phyloP scores from a whole-genome alignment of 2,329 filamentous ascomycete species.

The Thermothelomyces thermophilus region DNA sequence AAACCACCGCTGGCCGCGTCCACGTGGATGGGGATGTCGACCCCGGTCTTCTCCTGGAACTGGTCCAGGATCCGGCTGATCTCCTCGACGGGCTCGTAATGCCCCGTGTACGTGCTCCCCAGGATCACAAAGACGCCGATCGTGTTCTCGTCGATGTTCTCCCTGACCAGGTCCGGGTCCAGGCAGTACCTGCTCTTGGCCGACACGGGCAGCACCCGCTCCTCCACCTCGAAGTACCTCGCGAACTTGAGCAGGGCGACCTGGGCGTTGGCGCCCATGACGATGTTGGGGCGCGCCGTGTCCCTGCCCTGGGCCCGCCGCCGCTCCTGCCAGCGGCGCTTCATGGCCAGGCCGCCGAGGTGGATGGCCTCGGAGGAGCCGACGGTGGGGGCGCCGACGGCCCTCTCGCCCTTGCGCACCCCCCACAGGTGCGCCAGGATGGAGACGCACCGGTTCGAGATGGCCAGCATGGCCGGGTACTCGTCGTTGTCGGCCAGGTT shows the following conservation, averaged over 20 bases:
- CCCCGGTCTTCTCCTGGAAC: slow-evolving; percentile 53
- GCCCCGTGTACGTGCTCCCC: slow-evolving; percentile 66
- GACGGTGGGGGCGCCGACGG: slow-evolving; percentile 63
- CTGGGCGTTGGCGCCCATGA: slow-evolving; percentile 69
- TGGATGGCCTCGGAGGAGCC: slow-evolving; percentile 67
- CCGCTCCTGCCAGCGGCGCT: slow-evolving; percentile 64
- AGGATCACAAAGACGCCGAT: slow-evolving; percentile 70
- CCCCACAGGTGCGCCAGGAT: slow-evolving; percentile 64
- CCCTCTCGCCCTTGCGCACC: slow-evolving; percentile 53
- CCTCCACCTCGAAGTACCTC: slow-evolving; percentile 67
- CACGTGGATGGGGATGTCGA: slow-evolving; percentile 62
- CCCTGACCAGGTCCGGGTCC: slow-evolving; percentile 55
- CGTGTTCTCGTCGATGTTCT: slow-evolving; percentile 69
- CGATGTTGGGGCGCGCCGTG: slow-evolving; percentile 59
- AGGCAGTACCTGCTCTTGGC: slow-evolving; percentile 54
- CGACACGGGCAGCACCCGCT: slow-evolving; percentile 56
- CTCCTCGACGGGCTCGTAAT: slow-evolving; percentile 66
- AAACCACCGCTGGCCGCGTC: slow-evolving; percentile 57
- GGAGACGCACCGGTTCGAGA: slow-evolving; percentile 61
- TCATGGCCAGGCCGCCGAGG: slow-evolving; percentile 66
- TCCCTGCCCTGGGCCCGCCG: slow-evolving; percentile 55
- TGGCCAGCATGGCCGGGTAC: slow-evolving; percentile 50
- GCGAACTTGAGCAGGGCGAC: slow-evolving; percentile 69
- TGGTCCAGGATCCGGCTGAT: slow-evolving; percentile 59
- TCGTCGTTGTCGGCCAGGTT: slow-evolving; percentile 67